A percentile compares a stretch with the other conserved stretches of the same genome.
These are phyloP conservation scores for Collybiopsis confluens DNA, from an alignment of 768 basidiomycete species.

Conservation along the genomic window DNA sequence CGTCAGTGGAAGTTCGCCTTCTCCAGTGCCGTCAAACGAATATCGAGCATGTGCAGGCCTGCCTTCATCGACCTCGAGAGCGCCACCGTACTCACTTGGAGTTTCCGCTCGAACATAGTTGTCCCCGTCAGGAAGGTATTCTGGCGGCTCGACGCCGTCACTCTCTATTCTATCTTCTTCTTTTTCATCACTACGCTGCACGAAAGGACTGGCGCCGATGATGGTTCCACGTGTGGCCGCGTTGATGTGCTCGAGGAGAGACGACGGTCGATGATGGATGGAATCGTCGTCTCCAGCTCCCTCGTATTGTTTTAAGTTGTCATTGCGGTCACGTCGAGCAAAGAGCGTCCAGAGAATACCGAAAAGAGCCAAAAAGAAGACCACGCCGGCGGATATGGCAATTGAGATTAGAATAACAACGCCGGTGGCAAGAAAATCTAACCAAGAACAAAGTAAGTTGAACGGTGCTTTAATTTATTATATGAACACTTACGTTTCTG, in stretches of 20 bases:
- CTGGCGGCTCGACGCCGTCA: slow-evolving; percentile 39
- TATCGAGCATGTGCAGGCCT: slow-evolving; percentile 78
- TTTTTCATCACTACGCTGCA: slow-evolving; percentile 43
- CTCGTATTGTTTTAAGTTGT: slow-evolving; percentile 63
- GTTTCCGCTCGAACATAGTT: slow-evolving; percentile 80
- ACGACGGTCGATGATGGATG: slow-evolving; percentile 76
- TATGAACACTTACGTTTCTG: slow-evolving; percentile 52
- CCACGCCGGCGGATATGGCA: slow-evolving; percentile 91
- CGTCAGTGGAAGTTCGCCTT: slow-evolving; percentile 70
- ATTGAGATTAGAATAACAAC: slow-evolving; percentile 97
- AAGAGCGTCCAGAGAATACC: slow-evolving; percentile 90
- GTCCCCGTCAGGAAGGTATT: slow-evolving; percentile 69
- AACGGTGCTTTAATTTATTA: neutral
- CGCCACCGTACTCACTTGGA: slow-evolving; percentile 70
- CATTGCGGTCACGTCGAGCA: slow-evolving; percentile 75
- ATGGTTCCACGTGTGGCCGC: slow-evolving; percentile 85
- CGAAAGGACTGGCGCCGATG: slow-evolving; percentile 48
- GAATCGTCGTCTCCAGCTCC: slow-evolving; percentile 77
- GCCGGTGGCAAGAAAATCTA: slow-evolving; percentile 86
- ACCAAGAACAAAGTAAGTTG: slow-evolving; percentile 10
- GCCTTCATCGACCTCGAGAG: slow-evolving; percentile 62
- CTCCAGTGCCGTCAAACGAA: slow-evolving; percentile 74
- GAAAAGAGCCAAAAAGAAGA: slow-evolving; percentile 80
- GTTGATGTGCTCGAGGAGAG: slow-evolving; percentile 86
- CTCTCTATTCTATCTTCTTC: slow-evolving; percentile 45